These are phyloP conservation scores for Scedosporium dehoogii DNA, from an alignment of 2,329 filamentous ascomycete species.

Conservation along the genomic window DNA sequence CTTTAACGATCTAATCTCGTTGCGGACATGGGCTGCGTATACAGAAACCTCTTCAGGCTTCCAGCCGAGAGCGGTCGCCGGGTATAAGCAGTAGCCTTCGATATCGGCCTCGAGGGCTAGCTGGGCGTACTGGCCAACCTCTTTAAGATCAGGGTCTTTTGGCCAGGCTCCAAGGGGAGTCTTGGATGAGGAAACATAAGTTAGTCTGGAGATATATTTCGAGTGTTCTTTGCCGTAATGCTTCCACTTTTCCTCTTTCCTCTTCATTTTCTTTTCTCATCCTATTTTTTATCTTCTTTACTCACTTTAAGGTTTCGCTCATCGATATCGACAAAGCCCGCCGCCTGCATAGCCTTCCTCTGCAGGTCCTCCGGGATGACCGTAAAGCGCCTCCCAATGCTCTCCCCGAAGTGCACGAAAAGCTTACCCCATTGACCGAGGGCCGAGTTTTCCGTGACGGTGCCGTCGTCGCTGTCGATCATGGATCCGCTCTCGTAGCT, in stretches of 20 bases:
- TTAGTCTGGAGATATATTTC: no score
- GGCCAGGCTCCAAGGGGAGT: conserved; percentile 34
- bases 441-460: conserved; percentile 14
- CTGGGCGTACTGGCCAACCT: conserved; percentile 28
- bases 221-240: no score
- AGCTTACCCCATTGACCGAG: conserved; percentile 23
- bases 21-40: conserved; percentile 22
- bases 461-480: conserved; percentile 15
- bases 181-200: neutral
- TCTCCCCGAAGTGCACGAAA: conserved; percentile 22
- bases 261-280: no score
- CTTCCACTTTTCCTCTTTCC: neutral
- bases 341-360: conserved; percentile 17
- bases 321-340: conserved; percentile 28
- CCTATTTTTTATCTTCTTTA: neutral
- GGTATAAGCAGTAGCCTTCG: conserved; percentile 26
- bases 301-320: conserved; percentile 31
- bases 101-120: conserved; percentile 23
- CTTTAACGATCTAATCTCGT: conserved; percentile 21
- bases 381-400: conserved; percentile 20
- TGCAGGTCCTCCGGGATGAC: conserved; percentile 21
- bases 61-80: conserved; percentile 25
- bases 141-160: conserved; percentile 32
- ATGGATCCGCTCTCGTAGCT: conserved; percentile 25
- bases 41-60: conserved; percentile 19